Conservation (phyloP, 352 stramenopile species). For the Elongisporangium senticosum region DNA sequence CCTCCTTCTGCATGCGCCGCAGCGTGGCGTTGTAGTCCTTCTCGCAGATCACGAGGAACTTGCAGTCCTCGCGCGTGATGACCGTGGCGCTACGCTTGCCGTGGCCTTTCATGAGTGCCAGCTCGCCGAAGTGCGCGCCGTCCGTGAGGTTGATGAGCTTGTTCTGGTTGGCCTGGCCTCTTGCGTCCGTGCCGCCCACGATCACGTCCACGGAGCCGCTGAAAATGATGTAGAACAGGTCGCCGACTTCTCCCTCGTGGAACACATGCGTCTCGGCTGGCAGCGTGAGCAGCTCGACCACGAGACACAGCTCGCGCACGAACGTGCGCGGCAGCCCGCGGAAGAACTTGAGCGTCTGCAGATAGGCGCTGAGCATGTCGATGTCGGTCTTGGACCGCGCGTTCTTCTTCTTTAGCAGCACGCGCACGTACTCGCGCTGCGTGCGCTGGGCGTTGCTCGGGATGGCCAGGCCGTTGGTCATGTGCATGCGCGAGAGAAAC, state of each 20-base stretch:
- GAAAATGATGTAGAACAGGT: conserved; percentile 77
- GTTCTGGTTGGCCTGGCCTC: conserved; percentile 43
- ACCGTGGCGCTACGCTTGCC: conserved; percentile 69
- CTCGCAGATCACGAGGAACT: conserved; percentile 69
- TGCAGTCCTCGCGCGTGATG: conserved; percentile 46
- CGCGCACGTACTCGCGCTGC: conserved; percentile 48
- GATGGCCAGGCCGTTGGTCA: conserved; percentile 24
- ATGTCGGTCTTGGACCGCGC: conserved; percentile 43
- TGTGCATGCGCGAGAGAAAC: conserved; percentile 60
- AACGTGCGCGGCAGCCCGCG: conserved; percentile 52
- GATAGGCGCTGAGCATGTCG: conserved; percentile 59
- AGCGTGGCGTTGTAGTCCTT: conserved; percentile 71
- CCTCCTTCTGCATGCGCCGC: conserved; percentile 62
- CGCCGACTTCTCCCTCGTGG: conserved; percentile 57
- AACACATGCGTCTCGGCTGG: conserved; percentile 44
- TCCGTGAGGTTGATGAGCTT: conserved; percentile 73
- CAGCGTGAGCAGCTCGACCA: conserved; percentile 52
- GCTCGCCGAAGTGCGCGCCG: conserved; percentile 59
- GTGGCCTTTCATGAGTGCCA: conserved; percentile 71
- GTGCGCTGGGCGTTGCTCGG: conserved; percentile 14
- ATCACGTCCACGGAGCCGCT: conserved; percentile 65
- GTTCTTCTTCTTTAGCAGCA: conserved; percentile 47
- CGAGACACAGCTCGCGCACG: conserved; percentile 54
- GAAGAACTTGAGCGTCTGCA: conserved; percentile 78
- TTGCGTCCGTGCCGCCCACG: conserved; percentile 47